phyloP scores from a whole-genome alignment of 768 basidiomycete species.

The Agaricus sinodeliciosus region DNA sequence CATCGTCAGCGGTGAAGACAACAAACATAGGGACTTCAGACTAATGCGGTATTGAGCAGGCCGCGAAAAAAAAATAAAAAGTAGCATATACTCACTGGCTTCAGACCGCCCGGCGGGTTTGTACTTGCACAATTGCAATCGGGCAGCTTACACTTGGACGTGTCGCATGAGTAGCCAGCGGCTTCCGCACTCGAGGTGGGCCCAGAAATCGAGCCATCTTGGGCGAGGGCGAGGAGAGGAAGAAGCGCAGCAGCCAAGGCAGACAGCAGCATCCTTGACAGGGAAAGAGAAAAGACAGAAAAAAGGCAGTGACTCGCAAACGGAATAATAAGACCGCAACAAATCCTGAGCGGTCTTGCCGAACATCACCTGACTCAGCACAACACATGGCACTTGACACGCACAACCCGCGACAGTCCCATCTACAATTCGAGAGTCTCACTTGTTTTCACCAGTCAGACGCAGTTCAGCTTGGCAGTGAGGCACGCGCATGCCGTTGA shows the following conservation, averaged over 20 bases:
- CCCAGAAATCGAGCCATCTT: constrained; percentile 50
- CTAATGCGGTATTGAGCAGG: background rate
- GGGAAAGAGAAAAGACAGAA: too few species aligned
- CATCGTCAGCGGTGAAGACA: constrained; percentile 73
- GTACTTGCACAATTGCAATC: constrained; percentile 70
- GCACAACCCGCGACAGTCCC: too few species aligned
- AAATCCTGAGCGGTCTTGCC: too few species aligned
- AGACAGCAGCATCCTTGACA: constrained; percentile 12
- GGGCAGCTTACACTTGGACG: constrained; percentile 58
- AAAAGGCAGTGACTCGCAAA: too few species aligned
- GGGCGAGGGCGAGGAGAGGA: constrained; percentile 32
- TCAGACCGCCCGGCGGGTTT: constrained; percentile 63
- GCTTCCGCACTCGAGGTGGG: constrained; percentile 45
- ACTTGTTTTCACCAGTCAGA: too few species aligned
- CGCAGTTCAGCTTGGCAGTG: too few species aligned
- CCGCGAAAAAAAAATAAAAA: background rate
- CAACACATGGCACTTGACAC: too few species aligned
- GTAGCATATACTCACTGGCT: constrained; percentile 39
- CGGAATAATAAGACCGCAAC: too few species aligned
- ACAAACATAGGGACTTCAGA: constrained; percentile 55
- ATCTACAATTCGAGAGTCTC: too few species aligned
- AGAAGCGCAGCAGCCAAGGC: constrained; percentile 21
- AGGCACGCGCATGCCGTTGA: too few species aligned
- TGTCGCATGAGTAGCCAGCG: constrained; percentile 67
- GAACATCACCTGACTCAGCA: too few species aligned